Evolutionary conservation across 768 basidiomycete genomes (phyloP), one percentile per base, ranked within the genome.

Genomic region (Dictyophora rubrovolvata): DNA sequence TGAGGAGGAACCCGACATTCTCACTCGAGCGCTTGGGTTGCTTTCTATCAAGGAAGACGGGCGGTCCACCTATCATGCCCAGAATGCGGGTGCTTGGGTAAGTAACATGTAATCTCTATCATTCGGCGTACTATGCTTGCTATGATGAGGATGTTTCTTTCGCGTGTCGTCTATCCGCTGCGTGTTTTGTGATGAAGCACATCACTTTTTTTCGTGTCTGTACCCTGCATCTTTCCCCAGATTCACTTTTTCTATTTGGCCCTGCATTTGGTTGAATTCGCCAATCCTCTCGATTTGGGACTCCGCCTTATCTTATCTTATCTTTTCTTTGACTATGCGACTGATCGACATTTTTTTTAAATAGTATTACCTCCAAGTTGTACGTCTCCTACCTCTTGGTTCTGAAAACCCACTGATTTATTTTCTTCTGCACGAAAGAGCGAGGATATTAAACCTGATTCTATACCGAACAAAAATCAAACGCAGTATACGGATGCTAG

Each of bases 1-100:
- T 6, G 71, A 78, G 58, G 56, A 69, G 10, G 84, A 85, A 22
- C 61, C 71, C 3, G 74, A 74, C 33, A 84, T 85, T 54, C 73
- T 76, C 14, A 80, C 84, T 48, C 79, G 84, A 66, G 80, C 82
- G 14, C 72, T 86, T 64, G 88, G 88, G 17, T 86, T 86, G 0
- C 71, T 90, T 20, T 82, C 84, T 14, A 86, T 90, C 64, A 85
- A 76, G 51, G 71, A 85, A 21, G 81, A 83, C 0, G 87, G 87
- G 6, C 80, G 82, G 49, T 79, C 86, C 20, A 88, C 84, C 65
- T 89, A 86, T 65, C 50, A 51, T 51, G 50, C 22, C 12, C 50
- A 51, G 12, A 34, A 34, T 16, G 50, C 50, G 9, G 50, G 50
- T 6, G 50, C 50, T 16, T 51, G 50, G 50, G 50, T 51, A 18